A percentile compares a stretch with the other conserved stretches of the same genome.
Conservation (phyloP, 2,329 filamentous ascomycete species). For the Endothia cerciana region DNA sequence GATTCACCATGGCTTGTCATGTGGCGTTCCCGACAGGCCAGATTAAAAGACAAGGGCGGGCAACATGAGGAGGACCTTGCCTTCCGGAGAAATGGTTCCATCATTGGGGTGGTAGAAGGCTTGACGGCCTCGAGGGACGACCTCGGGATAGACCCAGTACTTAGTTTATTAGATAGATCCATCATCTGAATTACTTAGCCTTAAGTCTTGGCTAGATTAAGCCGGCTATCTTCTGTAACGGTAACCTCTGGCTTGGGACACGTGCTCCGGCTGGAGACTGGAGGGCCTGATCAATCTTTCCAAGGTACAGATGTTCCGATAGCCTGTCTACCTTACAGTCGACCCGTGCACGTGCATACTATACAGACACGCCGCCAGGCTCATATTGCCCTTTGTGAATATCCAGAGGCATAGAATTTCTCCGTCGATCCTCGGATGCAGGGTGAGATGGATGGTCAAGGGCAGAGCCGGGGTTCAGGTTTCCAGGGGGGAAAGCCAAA, state of each 20-base stretch:
- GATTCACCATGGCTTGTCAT: not conserved
- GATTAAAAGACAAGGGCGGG: not conserved
- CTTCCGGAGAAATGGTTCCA: conserved; percentile 6
- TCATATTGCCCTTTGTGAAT: not conserved
- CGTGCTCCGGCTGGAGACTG: not conserved
- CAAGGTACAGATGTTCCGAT: too few species aligned
- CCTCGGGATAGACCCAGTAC: not conserved
- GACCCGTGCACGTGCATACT: too few species aligned
- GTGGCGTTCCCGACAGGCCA: not conserved
- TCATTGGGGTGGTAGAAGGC: not conserved
- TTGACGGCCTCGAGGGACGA: not conserved
- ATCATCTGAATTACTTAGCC: not conserved
- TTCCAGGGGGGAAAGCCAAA: not conserved
- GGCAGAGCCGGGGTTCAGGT: not conserved
- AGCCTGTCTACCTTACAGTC: not conserved
- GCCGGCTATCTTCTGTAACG: not conserved
- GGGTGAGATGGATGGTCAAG: not conserved
- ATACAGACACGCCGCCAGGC: not conserved
- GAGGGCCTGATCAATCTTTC: too few species aligned
- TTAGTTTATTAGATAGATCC: not conserved
- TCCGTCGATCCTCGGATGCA: not conserved
- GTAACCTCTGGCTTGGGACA: too few species aligned
- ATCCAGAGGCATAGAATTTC: not conserved
- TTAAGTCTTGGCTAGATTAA: not conserved
- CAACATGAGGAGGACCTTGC: conserved; percentile 1